Percentiles rank a stretch among this genome's conserved stretches.
Evolutionary conservation across 257 asterid genomes (phyloP).

Genomic region (Dorcoceras hygrometricum): DNA sequence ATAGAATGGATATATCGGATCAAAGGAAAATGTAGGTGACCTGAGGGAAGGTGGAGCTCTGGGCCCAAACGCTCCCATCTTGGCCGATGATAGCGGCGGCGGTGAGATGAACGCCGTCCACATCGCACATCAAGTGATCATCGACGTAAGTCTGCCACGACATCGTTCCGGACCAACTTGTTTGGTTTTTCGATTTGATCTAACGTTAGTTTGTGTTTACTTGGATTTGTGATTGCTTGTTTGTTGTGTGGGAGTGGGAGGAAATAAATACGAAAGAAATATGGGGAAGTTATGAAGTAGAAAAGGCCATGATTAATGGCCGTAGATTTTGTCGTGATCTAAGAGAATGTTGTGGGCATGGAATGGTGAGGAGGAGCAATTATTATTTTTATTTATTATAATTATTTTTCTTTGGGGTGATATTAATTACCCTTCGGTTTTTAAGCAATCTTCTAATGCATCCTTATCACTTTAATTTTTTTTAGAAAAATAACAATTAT

Average conservation of each 20-base stretch:
- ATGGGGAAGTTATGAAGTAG: neutral
- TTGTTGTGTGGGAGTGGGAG: neutral
- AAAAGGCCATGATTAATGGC: neutral
- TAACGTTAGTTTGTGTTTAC: neutral
- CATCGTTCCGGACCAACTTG: neutral
- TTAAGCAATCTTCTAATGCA: no score
- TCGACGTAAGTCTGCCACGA: conserved; percentile 33
- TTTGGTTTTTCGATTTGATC: neutral
- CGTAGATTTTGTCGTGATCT: neutral
- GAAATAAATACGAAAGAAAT: neutral
- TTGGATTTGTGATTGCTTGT: neutral
- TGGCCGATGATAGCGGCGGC: conserved; percentile 26
- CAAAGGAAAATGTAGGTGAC: neutral
- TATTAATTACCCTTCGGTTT: no score
- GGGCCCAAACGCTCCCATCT: conserved; percentile 32
- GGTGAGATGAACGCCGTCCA: conserved; percentile 24
- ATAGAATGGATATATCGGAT: no score
- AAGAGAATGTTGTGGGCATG: no score
- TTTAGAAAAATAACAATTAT: no score
- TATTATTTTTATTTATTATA: no score
- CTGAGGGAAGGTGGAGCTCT: conserved; percentile 28
- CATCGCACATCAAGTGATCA: conserved; percentile 30
- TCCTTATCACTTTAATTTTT: no score
- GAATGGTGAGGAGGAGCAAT: no score
- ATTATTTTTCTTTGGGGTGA: no score